These are phyloP conservation scores for Corylus americana DNA, from an alignment of 306 rosid genomes.

Conservation along the genomic window DNA sequence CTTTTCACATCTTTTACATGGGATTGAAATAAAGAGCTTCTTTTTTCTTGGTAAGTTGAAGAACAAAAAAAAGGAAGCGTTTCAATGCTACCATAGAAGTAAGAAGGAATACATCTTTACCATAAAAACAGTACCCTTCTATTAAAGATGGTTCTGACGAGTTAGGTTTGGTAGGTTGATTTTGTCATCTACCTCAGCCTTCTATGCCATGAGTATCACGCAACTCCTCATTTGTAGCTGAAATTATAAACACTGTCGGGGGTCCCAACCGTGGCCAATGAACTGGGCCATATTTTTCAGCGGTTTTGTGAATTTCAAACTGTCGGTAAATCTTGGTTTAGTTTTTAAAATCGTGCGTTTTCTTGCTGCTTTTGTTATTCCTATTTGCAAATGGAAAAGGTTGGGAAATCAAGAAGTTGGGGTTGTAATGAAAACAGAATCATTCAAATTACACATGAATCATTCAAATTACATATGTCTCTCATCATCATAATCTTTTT, in stretches of 20 bases:
- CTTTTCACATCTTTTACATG: neutral
- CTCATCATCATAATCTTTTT: neutral
- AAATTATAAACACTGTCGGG: neutral
- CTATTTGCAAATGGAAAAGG: neutral
- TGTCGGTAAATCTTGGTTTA: too few relatives aligned
- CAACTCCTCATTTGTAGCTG: neutral
- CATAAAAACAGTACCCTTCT: neutral
- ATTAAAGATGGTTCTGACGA: neutral
- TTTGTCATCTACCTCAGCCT: neutral
- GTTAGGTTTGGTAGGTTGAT: neutral
- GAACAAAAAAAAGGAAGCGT: neutral
- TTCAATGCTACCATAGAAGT: neutral
- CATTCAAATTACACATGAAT: neutral
- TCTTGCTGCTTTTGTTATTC: too few relatives aligned
- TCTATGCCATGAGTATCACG: neutral
- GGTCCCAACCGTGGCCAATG: neutral
- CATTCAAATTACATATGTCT: neutral
- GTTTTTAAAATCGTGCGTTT: too few relatives aligned
- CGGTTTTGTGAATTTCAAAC: neutral
- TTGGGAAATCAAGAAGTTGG: neutral
- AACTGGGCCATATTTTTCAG: neutral
- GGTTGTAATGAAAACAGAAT: neutral
- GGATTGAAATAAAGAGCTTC: neutral
- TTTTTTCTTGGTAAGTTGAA: too few relatives aligned
- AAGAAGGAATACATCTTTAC: neutral